Conservation (phyloP, 192 early-diverging fungal genomes). For the Podila verticillata region DNA sequence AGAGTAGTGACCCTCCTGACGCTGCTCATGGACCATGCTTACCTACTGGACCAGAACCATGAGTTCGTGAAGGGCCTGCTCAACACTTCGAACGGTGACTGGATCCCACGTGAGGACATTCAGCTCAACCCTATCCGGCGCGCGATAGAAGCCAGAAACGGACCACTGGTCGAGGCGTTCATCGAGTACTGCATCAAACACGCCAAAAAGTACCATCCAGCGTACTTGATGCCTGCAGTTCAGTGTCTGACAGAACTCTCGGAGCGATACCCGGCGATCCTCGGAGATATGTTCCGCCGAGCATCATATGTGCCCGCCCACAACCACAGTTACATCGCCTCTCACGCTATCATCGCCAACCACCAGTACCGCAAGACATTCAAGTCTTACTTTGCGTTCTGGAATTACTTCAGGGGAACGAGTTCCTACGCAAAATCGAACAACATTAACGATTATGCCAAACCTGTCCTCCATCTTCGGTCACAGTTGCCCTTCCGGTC, state of each 20-base stretch:
- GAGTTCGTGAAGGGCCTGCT: constrained; percentile 40
- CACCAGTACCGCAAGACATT: constrained; percentile 13
- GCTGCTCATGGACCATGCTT: constrained; percentile 27
- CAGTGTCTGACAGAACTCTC: constrained; percentile 47
- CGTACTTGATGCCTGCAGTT: constrained; percentile 45
- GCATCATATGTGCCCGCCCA: constrained; percentile 44
- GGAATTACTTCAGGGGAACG: constrained; percentile 15
- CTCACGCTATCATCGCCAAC: constrained; percentile 45
- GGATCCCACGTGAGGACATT: constrained; percentile 46
- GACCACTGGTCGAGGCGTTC: constrained; percentile 22
- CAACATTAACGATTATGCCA: constrained; percentile 39
- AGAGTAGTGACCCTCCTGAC: constrained; percentile 36
- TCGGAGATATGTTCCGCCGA: constrained; percentile 41
- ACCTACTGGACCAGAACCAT: constrained; percentile 21
- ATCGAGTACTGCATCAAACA: constrained; percentile 48
- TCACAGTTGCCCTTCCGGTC: constrained; percentile 43
- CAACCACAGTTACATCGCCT: constrained; percentile 34
- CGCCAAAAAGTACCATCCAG: constrained; percentile 48
- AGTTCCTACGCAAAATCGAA: constrained; percentile 29
- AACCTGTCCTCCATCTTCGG: constrained; percentile 35
- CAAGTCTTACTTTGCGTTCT: constrained; percentile 31
- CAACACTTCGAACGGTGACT: constrained; percentile 31
- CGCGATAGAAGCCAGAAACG: constrained; percentile 38
- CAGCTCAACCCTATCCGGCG: constrained; percentile 36
- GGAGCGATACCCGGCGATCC: constrained; percentile 30